Evolutionary conservation across 2,329 filamentous ascomycete genomes (phyloP).

Genomic region (Graphilbum ipis-grandicollis): DNA sequence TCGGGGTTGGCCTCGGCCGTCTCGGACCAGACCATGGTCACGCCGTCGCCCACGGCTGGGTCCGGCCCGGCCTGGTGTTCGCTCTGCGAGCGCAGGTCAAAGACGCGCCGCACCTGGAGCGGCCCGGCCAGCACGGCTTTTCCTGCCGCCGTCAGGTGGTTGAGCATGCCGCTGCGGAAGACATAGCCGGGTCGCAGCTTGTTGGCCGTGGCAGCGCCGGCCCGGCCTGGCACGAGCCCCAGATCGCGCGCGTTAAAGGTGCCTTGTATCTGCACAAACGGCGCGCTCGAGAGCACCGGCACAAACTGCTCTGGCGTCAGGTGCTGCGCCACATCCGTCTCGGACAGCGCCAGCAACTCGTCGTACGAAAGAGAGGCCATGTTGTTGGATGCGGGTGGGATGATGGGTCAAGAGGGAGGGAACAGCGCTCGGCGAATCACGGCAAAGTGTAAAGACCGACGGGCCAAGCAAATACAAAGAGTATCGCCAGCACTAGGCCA

Average conservation of each 20-base stretch:
- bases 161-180: constrained; percentile 29
- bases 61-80: constrained; percentile 27
- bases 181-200: constrained; percentile 22
- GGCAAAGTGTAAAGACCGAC: too few relatives aligned
- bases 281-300: constrained; percentile 20
- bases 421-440: too few relatives aligned
- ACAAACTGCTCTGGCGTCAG: constrained; percentile 20
- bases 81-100: constrained; percentile 29
- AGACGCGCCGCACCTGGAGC: constrained; percentile 25
- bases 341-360: constrained; percentile 20
- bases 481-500: too few relatives aligned
- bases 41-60: constrained; percentile 24
- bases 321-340: constrained; percentile 21
- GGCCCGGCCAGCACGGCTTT: constrained; percentile 19
- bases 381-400: not conserved
- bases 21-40: constrained; percentile 24
- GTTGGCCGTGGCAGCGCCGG: constrained; percentile 9
- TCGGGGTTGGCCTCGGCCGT: constrained; percentile 18
- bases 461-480: too few relatives aligned
- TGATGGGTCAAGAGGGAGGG: too few relatives aligned
- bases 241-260: constrained; percentile 36
- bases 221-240: constrained; percentile 20
- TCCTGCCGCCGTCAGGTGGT: constrained; percentile 17
- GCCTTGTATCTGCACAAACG: constrained; percentile 27
- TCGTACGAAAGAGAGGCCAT: constrained; percentile 5